Conservation (phyloP, 176 grass and related monocot genomes). For the Cenchrus purpureus region DNA sequence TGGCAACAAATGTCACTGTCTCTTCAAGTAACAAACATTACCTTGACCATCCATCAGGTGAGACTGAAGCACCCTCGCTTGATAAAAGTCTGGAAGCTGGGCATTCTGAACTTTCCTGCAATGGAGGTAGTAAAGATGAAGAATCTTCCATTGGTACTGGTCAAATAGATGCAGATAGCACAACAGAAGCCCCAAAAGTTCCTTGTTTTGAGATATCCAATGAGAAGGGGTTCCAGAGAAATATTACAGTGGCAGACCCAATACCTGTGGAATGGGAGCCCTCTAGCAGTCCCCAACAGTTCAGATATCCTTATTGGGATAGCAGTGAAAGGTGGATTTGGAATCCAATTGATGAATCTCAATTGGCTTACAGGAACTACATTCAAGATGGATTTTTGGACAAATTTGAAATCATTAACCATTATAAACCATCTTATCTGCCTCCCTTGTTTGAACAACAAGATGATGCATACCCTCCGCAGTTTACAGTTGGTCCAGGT, state of each 20-base stretch:
- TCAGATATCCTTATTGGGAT: slow-evolving; percentile 48
- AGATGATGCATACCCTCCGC: slow-evolving; percentile 47
- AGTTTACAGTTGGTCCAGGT: slow-evolving; percentile 66
- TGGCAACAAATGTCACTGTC: slow-evolving; percentile 1
- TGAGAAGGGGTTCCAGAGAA: slow-evolving; percentile 25
- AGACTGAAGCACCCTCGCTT: slow-evolving; percentile 37
- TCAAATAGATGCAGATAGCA: slow-evolving; percentile 43
- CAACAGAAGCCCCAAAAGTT: slow-evolving; percentile 26
- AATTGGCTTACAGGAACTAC: slow-evolving; percentile 63
- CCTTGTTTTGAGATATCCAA: slow-evolving; percentile 49
- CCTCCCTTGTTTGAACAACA: slow-evolving; percentile 56
- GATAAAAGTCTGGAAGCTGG: slow-evolving; percentile 30
- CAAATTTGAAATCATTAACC: slow-evolving; percentile 72
- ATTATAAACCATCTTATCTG: slow-evolving; percentile 71
- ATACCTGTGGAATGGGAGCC: slow-evolving; percentile 38
- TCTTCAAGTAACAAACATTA: slow-evolving; percentile 19
- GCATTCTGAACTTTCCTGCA: slow-evolving; percentile 35
- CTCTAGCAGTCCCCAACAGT: slow-evolving; percentile 32
- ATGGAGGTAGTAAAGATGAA: slow-evolving; percentile 40
- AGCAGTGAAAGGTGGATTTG: slow-evolving; percentile 75
- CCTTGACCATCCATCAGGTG: slow-evolving; percentile 27
- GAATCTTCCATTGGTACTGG: slow-evolving; percentile 34
- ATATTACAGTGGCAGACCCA: slow-evolving; percentile 25
- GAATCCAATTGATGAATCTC: slow-evolving; percentile 70
- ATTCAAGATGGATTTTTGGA: slow-evolving; percentile 57